Percentiles rank a stretch among this genome's conserved stretches.
phyloP scores from a whole-genome alignment of 768 basidiomycete genomes.

The Collybia sordida region DNA sequence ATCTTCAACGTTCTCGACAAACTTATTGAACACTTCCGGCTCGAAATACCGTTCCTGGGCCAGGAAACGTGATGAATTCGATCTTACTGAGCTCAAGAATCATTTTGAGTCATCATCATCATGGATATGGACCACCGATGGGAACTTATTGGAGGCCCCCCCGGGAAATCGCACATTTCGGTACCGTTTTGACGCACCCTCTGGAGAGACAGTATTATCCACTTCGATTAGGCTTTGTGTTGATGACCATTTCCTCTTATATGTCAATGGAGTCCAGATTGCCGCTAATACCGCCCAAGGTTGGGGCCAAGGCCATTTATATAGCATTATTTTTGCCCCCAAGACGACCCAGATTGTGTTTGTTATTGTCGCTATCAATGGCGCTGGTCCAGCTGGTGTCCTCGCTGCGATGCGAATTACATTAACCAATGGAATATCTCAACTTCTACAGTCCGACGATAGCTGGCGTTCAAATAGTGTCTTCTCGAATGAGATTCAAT shows the following conservation, averaged over 20 bases:
- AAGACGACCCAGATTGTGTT: conserved; percentile 18
- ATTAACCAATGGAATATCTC: conserved; percentile 23
- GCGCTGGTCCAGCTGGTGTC: conserved; percentile 24
- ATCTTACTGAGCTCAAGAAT: conserved; percentile 14
- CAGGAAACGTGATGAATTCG: neutral
- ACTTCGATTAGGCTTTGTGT: neutral
- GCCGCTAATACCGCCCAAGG: conserved; percentile 20
- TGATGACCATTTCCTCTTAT: too few relatives aligned
- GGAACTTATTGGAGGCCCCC: conserved; percentile 13
- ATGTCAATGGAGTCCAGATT: conserved; percentile 20
- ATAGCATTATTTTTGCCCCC: conserved; percentile 16
- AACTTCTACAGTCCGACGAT: too few relatives aligned
- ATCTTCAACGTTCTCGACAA: conserved; percentile 21
- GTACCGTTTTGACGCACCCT: conserved; percentile 5
- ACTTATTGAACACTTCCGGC: too few relatives aligned
- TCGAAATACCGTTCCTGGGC: neutral
- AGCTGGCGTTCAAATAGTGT: too few relatives aligned
- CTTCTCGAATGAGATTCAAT: too few relatives aligned
- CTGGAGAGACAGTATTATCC: neutral
- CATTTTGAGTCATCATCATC: conserved; percentile 15
- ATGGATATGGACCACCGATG: conserved; percentile 29
- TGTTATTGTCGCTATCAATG: conserved; percentile 27
- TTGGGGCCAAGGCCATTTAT: conserved; percentile 22
- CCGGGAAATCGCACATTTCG: conserved; percentile 23
- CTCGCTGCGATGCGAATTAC: conserved; percentile 23